A percentile compares a stretch with the other conserved stretches of the same genome.
Evolutionary conservation across 78 protist genomes (phyloP).

Genomic region (Speleostelium caveatum): DNA sequence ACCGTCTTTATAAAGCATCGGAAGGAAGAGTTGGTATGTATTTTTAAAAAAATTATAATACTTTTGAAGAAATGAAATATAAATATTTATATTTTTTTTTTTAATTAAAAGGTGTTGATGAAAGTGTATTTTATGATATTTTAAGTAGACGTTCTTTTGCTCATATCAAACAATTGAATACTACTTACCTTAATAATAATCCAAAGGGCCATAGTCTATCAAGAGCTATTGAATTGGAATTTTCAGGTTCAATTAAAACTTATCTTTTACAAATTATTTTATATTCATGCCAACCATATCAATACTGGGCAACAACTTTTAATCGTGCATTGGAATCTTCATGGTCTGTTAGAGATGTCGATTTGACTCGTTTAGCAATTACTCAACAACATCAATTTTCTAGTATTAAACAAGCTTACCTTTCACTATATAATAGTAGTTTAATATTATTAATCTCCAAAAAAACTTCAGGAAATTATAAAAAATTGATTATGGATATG

Average conservation of each 20-base stretch:
- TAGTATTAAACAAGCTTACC: conserved; percentile 4
- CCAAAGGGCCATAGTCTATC: conserved; percentile 25
- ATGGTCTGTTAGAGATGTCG: background rate
- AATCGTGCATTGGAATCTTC: background rate
- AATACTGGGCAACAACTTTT: conserved; percentile 3
- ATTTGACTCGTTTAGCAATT: conserved; percentile 11
- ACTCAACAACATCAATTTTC: conserved; percentile 6
- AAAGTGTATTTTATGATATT: conserved; percentile 33
- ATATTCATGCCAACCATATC: background rate
- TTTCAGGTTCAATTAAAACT: background rate
- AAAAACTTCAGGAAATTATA: conserved; percentile 25
- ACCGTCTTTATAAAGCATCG: conserved; percentile 39
- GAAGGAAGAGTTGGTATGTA: no score
- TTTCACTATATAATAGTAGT: background rate
- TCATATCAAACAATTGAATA: conserved; percentile 13
- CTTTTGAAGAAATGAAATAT: no score
- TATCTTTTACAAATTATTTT: background rate
- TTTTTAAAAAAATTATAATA: no score
- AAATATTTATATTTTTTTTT: no score
- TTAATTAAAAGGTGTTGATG: conserved; percentile 39
- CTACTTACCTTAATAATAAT: background rate
- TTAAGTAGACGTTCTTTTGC: conserved; percentile 8
- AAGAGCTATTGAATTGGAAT: conserved; percentile 28
- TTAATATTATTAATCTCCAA: background rate
- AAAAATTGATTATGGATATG: conserved; percentile 12